phyloP scores from a whole-genome alignment of 2,329 filamentous ascomycete species.

The Colletotrichum nymphaeae region DNA sequence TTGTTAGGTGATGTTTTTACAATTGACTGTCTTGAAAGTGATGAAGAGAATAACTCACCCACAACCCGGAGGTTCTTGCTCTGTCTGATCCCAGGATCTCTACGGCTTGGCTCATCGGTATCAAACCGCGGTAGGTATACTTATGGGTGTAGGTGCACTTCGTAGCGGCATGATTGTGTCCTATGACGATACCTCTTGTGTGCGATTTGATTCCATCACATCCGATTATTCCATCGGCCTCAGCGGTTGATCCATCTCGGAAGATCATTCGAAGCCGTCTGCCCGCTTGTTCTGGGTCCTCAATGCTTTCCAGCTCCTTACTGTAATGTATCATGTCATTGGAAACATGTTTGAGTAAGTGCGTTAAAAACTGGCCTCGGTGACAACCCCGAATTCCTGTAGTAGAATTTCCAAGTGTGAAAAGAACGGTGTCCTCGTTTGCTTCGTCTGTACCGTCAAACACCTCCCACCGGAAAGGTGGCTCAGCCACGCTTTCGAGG shows the following conservation, averaged over 20 bases:
- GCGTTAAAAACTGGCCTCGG: slow-evolving; percentile 42
- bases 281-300: slow-evolving; percentile 33
- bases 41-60: slow-evolving; percentile 63
- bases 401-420: neutral
- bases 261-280: slow-evolving; percentile 46
- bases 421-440: neutral
- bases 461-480: slow-evolving; percentile 35
- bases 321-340: slow-evolving; percentile 38
- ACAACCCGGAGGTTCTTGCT: slow-evolving; percentile 56
- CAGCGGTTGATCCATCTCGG: slow-evolving; percentile 50
- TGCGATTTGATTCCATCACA: slow-evolving; percentile 69
- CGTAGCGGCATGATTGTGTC: slow-evolving; percentile 49
- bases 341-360: slow-evolving; percentile 51
- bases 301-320: slow-evolving; percentile 44
- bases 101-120: slow-evolving; percentile 63
- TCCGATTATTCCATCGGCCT: slow-evolving; percentile 58
- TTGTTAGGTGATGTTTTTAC: slow-evolving; percentile 37
- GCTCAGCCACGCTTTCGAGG: slow-evolving; percentile 46
- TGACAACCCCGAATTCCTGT: slow-evolving; percentile 9
- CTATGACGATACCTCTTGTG: slow-evolving; percentile 62
- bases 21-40: neutral
- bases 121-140: slow-evolving; percentile 64
- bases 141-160: slow-evolving; percentile 61
- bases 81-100: slow-evolving; percentile 55
- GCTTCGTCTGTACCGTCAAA: slow-evolving; percentile 26